These are phyloP conservation scores for Pestalotiopsis sp. DNA, from an alignment of 2,329 filamentous ascomycete genomes.

Conservation along the genomic window DNA sequence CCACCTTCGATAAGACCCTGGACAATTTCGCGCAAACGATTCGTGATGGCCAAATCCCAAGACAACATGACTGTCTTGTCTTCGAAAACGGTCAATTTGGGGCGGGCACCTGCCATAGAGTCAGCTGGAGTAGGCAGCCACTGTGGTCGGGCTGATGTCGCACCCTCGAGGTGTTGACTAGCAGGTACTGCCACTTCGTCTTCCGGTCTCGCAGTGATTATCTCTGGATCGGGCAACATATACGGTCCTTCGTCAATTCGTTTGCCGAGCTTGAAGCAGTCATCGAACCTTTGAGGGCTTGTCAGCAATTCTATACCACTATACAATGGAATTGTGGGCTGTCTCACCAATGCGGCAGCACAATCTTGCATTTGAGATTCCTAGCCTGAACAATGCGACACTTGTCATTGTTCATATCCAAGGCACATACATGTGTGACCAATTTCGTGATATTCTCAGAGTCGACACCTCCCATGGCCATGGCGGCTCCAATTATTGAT, in stretches of 20 bases:
- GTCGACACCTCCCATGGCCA: conserved; percentile 87
- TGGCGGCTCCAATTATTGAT: conserved; percentile 84
- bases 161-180: conserved; percentile 67
- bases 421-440: conserved; percentile 87
- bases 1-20: conserved; percentile 70
- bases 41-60: conserved; percentile 70
- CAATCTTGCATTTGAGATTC: conserved; percentile 74
- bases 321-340: not conserved
- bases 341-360: conserved; percentile 86
- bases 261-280: conserved; percentile 90
- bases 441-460: conserved; percentile 70
- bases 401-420: conserved; percentile 75
- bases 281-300: conserved; percentile 75
- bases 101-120: conserved; percentile 36
- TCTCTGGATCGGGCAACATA: conserved; percentile 80
- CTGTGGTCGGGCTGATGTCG: conserved; percentile 54
- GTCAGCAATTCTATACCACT: not conserved
- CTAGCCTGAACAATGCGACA: conserved; percentile 65
- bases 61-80: conserved; percentile 79
- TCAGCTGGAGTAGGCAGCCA: conserved; percentile 46
- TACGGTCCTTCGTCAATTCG: conserved; percentile 90
- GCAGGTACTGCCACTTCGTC: conserved; percentile 58
- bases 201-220: conserved; percentile 63
- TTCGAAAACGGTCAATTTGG: conserved; percentile 74
- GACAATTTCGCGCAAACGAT: conserved; percentile 68